Evolutionary conservation across 1,284 basidiomycete species (phyloP), one percentile per base, ranked within the genome.

Genomic region (Phaffia rhodozyma): DNA sequence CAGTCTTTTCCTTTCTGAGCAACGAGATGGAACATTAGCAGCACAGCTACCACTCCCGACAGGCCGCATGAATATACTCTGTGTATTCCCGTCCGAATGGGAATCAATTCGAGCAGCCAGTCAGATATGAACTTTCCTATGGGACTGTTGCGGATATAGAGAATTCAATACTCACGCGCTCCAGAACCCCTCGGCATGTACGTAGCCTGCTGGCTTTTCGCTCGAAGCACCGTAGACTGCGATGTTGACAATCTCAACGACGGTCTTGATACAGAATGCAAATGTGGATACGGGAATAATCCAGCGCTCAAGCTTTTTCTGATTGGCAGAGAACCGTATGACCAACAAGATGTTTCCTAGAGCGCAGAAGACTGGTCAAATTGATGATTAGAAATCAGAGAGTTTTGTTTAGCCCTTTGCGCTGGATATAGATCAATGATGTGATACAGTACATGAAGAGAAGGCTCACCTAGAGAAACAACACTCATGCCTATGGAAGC

Each of bases 161-260:
- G 29, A 52, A 55, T 34, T 43, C 38, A 16, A 32, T 32, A 30
- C 54, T 29, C 32, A 55, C 5, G 68, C 68, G 50, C 60, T 65
- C 66, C 67, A 70, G 59, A 69, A 68, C 18, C 66, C 70, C 43
- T 67, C 62, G 18, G 47, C 49, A 23, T 55, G 49, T 21, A 23
- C 9, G 51, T 38, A n/a, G 50, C 58, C 58, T 50, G 21, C 25
- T n/a, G 43, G 58, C 43, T 58, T 43, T 16, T 50, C 21, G 4
- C 20, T 27, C 47, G 32, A 50, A 16, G 51, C 27, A 6, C 58
- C 63, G 23, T 52, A 65, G 18, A 61, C 18, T 13, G 20, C 30
- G 11, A 65, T 50, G 30, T 65, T 65, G 55, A 61, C 63, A 34
- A 65, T 38, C 32, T 65, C 63, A 34, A 60, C 59, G 11, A 52